Base-by-base conservation (phyloP, 1,284 basidiomycete genomes). In the Pseudozyma sp. region DNA sequence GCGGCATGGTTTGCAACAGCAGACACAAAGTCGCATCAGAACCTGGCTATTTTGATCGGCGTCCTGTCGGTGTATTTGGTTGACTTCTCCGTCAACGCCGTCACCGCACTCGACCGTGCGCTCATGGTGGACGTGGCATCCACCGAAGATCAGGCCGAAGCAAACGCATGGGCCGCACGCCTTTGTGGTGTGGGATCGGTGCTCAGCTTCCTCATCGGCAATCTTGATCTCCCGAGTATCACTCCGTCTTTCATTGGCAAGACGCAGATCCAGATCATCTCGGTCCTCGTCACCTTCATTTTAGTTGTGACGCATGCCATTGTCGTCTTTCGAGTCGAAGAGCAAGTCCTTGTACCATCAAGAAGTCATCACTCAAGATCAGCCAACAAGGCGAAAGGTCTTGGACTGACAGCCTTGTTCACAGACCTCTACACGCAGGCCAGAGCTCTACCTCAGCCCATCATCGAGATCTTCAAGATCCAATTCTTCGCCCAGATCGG, bases 101-200 rank as follows among this genome's bases (percentile, higher is more conserved):
- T 94, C 1, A 91, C 92, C 85, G 92, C 93, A 0, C 89, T 93
- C 34, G 92, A 94, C 81, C 91, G 93, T 44, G 92, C 93, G 0
- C 87, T 94, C 6, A 86, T 94, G 16, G 91, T 95, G 0, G 89
- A 90, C 78, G 87, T 88, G 3, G 79, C 89, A 0, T 85, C 87
- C 5, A 87, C 92, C 0, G 85, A 88, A 0, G 88, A 90, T 52
- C 96, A 98, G 84, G 90, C 94, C 9, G 88, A 89, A 19, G 95
- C 92, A 0, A 97, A 95, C 84, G 96, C 95, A 0, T 99, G 96
- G 95, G 95, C 93, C 1, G 93, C 93, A 0, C 88, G 92, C 21
- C 94, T 97, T 91, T 74, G 76, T 6, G 81, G 76, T 11, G 40
- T 72, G 0, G 83, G 83, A 8, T 66, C 79, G 2, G 72, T 84